Evolutionary conservation across 192 early-diverging fungal species (phyloP).

Genomic region (Jimgerdemannia lactiflua): DNA sequence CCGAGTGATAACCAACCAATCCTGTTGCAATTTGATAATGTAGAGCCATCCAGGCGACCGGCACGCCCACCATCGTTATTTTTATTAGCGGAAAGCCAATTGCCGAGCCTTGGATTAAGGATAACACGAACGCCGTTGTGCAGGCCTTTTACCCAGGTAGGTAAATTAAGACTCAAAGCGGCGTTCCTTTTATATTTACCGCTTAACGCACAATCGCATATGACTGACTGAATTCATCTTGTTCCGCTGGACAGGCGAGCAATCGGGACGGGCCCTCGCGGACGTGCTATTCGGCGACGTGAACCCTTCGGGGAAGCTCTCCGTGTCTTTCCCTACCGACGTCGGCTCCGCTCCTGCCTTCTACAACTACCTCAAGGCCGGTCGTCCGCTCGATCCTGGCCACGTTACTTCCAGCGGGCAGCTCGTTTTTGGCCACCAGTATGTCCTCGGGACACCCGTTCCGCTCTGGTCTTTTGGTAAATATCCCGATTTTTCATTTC

Average conservation of each 20-base stretch:
- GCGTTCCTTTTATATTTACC: not conserved
- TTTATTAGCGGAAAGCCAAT: slow-evolving; percentile 13
- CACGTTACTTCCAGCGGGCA: slow-evolving; percentile 5
- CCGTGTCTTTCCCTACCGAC: slow-evolving; percentile 11
- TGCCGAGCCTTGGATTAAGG: slow-evolving; percentile 13
- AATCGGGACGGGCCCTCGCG: slow-evolving; percentile 5
- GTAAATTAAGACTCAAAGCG: not conserved
- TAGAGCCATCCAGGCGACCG: slow-evolving; percentile 12
- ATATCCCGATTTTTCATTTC: no score
- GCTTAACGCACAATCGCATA: no score
- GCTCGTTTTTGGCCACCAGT: slow-evolving; percentile 9
- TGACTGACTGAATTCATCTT: not conserved
- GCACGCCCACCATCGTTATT: slow-evolving; percentile 7
- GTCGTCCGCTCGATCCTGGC: slow-evolving; percentile 5
- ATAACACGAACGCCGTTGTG: slow-evolving; percentile 10
- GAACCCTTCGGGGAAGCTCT: slow-evolving; percentile 13
- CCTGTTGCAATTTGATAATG: no score
- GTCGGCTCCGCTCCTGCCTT: slow-evolving; percentile 7
- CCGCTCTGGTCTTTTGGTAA: slow-evolving; percentile 14
- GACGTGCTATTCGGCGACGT: slow-evolving; percentile 10
- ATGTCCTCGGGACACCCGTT: slow-evolving; percentile 9
- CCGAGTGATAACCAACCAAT: no score
- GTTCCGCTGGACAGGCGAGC: not conserved
- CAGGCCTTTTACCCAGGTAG: slow-evolving; percentile 14
- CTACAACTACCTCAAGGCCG: slow-evolving; percentile 16